Evolutionary conservation across 495 filamentous ascomycete species (phyloP), one percentile per base, ranked within the genome.

Genomic region (Hypoxylon fuscum): DNA sequence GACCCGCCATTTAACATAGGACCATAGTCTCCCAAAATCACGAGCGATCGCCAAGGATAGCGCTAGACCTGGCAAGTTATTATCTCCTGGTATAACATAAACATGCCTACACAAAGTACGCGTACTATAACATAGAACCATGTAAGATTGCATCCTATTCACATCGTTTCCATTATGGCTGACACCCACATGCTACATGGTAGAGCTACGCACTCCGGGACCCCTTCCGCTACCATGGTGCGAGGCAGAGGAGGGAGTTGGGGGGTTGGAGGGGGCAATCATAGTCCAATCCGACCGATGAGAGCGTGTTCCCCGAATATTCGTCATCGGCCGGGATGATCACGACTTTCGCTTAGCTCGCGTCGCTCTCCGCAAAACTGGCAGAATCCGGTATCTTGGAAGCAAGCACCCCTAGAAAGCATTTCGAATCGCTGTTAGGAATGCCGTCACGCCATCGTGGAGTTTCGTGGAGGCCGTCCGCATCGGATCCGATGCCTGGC

Each of bases 271-370:
- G 32, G 54, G 34, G 44, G 38, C 45, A 40, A 25, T 50, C 27
- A 17, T 27, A 18, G 48, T n/a, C n/a, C n/a, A n/a, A 20, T 51
- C 17, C 51, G 50, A 60, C 62, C 56, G 62, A 55, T 66, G 35
- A 56, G 45, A 51, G 17, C 25, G 55, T n/a, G 38, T 35, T 18
- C 44, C 15, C 56, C 55, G 50, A 55, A n/a, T 20, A 66, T 66
- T 66, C 62, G 62, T 48, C 62, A 66, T 66, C 51, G 50, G 62
- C 45, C 25, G 32, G 62, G 62, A 66, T 66, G 62, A 66, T 66
- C 62, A 56, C 62, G 62, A 66, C 55, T 66, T 59, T 10, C 29
- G 48, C 55, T 44, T 59, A 55, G 48, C 55, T 55, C 42, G 42
- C 46, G 46, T 20, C 21, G 49, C 32, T 25, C 49, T 25, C 17